These are phyloP conservation scores for Colletotrichum liaoningense DNA, from an alignment of 2,329 filamentous ascomycete species.

Conservation along the genomic window DNA sequence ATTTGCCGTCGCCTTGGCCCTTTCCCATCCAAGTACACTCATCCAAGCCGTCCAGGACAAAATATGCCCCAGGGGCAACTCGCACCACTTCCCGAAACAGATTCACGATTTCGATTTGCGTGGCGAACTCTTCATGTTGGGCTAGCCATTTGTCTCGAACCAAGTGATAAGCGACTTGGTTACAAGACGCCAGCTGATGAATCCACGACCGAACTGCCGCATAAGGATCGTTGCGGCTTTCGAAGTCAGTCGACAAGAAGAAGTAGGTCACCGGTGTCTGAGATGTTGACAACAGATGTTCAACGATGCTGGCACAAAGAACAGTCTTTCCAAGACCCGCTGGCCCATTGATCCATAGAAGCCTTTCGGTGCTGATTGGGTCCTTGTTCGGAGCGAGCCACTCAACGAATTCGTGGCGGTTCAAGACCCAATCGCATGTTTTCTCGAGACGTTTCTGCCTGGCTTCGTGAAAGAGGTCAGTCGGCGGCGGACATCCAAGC, in stretches of 20 bases:
- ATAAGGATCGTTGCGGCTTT: constrained; percentile 41
- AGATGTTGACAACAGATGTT: constrained; percentile 34
- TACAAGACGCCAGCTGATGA: constrained; percentile 35
- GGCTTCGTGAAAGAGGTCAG: constrained; percentile 38
- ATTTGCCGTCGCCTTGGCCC: neutral
- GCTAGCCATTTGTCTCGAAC: constrained; percentile 11
- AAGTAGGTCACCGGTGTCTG: constrained; percentile 40
- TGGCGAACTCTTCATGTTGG: constrained; percentile 26
- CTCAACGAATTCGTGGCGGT: constrained; percentile 20
- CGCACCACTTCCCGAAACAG: constrained; percentile 37
- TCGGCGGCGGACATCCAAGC: constrained; percentile 21
- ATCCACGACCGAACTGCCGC: constrained; percentile 46
- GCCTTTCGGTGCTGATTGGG: neutral
- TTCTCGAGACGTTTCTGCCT: constrained; percentile 35
- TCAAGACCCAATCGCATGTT: constrained; percentile 45
- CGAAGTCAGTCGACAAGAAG: constrained; percentile 46
- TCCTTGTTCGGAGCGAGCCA: constrained; percentile 38
- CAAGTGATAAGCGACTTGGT: constrained; percentile 32
- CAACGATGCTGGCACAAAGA: constrained; percentile 43
- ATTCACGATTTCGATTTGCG: constrained; percentile 29
- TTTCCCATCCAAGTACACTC: constrained; percentile 41
- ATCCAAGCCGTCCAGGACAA: constrained; percentile 49
- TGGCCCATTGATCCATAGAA: constrained; percentile 48
- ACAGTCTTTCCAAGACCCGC: constrained; percentile 49
- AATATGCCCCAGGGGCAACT: constrained; percentile 34